These are phyloP conservation scores for Lasiosphaeria ovina DNA, from an alignment of 495 filamentous ascomycete species.

Conservation along the genomic window DNA sequence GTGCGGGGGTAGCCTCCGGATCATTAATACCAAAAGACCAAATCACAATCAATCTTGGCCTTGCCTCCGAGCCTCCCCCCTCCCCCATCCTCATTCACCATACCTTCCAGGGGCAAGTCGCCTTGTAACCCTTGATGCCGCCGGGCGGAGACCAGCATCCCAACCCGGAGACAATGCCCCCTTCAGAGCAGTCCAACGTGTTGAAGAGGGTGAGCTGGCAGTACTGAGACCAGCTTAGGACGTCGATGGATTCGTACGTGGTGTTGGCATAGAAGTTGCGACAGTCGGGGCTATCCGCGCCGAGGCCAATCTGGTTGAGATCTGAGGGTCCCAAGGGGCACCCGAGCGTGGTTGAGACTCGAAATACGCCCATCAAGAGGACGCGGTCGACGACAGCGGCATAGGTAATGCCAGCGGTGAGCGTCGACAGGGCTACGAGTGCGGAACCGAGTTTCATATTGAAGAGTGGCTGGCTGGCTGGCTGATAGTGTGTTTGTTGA, in stretches of 20 bases:
- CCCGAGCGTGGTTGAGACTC: neutral
- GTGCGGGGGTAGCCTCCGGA: no score
- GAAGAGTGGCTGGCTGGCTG: neutral
- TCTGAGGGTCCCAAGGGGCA: slow-evolving; percentile 2
- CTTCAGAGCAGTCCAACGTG: slow-evolving; percentile 14
- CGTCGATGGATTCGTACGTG: slow-evolving; percentile 15
- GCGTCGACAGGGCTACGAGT: slow-evolving; percentile 3
- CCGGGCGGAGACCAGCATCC: slow-evolving; percentile 19
- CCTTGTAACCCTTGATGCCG: slow-evolving; percentile 14
- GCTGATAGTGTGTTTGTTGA: neutral
- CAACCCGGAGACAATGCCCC: slow-evolving; percentile 10
- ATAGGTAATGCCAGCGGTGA: neutral
- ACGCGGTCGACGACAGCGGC: slow-evolving; percentile 6
- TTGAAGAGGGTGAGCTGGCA: slow-evolving; percentile 16
- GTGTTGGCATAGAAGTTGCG: slow-evolving; percentile 6
- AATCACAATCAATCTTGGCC: no score
- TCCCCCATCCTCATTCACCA: neutral
- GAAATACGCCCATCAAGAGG: slow-evolving; percentile 4
- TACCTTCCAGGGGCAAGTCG: slow-evolving; percentile 12
- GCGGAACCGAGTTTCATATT: slow-evolving; percentile 2
- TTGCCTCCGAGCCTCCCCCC: no score
- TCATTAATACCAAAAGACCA: no score
- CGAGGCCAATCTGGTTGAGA: slow-evolving; percentile 5
- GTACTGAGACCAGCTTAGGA: slow-evolving; percentile 9
- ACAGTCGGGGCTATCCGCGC: slow-evolving; percentile 5